Evolutionary conservation across 2,329 filamentous ascomycete genomes (phyloP).

Genomic region (Claviceps capensis): DNA sequence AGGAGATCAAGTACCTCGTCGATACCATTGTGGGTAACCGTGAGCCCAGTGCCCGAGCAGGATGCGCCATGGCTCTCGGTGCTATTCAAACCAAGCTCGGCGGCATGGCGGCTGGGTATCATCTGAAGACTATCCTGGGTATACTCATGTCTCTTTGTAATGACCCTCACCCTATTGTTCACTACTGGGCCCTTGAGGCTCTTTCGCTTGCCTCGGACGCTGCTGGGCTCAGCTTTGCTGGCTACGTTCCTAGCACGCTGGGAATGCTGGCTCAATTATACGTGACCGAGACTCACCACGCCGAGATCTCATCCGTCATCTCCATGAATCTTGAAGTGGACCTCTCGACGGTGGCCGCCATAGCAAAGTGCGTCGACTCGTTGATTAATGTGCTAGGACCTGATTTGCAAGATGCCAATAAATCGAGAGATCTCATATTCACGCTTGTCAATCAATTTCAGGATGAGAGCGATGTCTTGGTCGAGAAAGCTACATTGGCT

Average conservation of each 20-base stretch:
- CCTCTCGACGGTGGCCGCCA: constrained; percentile 65
- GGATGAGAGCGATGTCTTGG: constrained; percentile 53
- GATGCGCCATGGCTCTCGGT: constrained; percentile 85
- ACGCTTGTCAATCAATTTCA: constrained; percentile 75
- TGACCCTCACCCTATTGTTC: constrained; percentile 86
- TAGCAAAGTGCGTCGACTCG: constrained; percentile 84
- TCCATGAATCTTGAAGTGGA: constrained; percentile 87
- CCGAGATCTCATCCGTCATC: constrained; percentile 63
- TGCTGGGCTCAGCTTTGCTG: constrained; percentile 81
- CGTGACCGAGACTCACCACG: constrained; percentile 78
- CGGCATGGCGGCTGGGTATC: constrained; percentile 92
- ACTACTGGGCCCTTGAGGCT: constrained; percentile 92
- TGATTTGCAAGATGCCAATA: constrained; percentile 82
- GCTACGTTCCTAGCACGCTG: constrained; percentile 77
- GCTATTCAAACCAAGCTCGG: constrained; percentile 91
- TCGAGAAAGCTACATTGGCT: constrained; percentile 63
- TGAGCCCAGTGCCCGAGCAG: constrained; percentile 83
- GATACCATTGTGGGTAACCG: constrained; percentile 90
- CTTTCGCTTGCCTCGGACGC: constrained; percentile 79
- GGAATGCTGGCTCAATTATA: constrained; percentile 93
- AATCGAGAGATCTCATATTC: constrained; percentile 83
- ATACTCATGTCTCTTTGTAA: constrained; percentile 97
- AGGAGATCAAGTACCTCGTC: constrained; percentile 80
- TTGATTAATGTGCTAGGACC: constrained; percentile 92
- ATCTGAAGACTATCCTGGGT: constrained; percentile 92